Evolutionary conservation across 164 flowering plant species (phyloP).

Genomic region (Nymphaea colorata): DNA sequence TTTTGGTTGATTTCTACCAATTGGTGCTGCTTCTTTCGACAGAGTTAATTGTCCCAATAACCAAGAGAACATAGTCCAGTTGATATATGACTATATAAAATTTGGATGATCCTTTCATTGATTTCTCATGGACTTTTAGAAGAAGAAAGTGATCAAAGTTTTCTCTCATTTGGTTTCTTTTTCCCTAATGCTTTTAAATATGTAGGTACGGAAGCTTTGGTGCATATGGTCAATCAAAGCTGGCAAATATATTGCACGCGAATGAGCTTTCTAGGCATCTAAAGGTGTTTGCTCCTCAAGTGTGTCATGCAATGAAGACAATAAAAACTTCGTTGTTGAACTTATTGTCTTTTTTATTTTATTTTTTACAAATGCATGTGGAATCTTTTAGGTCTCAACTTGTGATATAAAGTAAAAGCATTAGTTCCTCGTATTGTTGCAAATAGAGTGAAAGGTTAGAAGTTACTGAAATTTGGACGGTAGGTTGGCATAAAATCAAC

Average conservation of each 20-base stretch:
- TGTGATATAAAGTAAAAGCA: too few species aligned
- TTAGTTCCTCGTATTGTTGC: too few species aligned
- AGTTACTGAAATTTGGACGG: too few species aligned
- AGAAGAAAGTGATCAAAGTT: not conserved
- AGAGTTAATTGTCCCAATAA: not conserved
- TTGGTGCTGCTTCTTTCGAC: too few species aligned
- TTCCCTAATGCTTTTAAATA: not conserved
- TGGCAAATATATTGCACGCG: constrained; percentile 70
- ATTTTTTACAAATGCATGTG: too few species aligned
- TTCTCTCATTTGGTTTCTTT: not conserved
- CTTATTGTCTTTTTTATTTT: too few species aligned
- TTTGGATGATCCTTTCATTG: not conserved
- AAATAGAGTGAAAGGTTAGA: too few species aligned
- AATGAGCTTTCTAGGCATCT: constrained; percentile 56
- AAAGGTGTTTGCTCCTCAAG: constrained; percentile 26
- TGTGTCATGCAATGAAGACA: not conserved
- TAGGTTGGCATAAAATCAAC: too few species aligned
- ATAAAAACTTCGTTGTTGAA: too few species aligned
- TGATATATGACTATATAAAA: too few species aligned
- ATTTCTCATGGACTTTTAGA: not conserved
- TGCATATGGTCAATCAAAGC: constrained; percentile 79
- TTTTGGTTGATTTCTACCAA: too few species aligned
- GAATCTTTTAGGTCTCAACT: too few species aligned
- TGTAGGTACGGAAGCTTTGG: constrained; percentile 27
- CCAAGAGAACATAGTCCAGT: not conserved